These are phyloP conservation scores for Smittium culicis DNA, from an alignment of 371 early-diverging fungal genomes.

Conservation along the genomic window DNA sequence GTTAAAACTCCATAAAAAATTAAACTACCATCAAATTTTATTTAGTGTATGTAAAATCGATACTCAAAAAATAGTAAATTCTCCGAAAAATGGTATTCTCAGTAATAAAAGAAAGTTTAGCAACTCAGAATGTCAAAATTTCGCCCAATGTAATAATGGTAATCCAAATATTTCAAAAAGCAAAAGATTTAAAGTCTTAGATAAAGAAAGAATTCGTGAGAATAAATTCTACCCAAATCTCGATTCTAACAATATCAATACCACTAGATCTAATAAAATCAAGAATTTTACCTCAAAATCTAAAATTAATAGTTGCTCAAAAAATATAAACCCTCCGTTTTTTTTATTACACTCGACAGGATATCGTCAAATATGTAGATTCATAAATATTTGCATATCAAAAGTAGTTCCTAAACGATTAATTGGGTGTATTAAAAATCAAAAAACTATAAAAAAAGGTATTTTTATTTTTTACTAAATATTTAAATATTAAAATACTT, in stretches of 20 bases:
- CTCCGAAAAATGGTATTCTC: too few species aligned
- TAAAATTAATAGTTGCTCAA: too few species aligned
- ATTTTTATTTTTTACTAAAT: neutral
- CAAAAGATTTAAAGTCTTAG: too few species aligned
- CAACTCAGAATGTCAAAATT: too few species aligned
- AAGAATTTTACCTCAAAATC: too few species aligned
- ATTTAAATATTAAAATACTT: neutral
- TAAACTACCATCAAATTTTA: constrained; percentile 20
- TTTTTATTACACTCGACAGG: constrained; percentile 9
- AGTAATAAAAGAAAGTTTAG: too few species aligned
- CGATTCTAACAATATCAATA: constrained; percentile 4
- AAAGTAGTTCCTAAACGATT: constrained; percentile 24
- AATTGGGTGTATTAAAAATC: constrained; percentile 24
- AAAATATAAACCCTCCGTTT: neutral
- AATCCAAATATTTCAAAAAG: too few species aligned
- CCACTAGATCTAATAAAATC: too few species aligned
- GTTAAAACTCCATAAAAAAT: constrained; percentile 20
- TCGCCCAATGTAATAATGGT: too few species aligned
- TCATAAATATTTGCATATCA: constrained; percentile 23
- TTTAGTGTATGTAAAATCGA: constrained; percentile 18
- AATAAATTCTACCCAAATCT: too few species aligned
- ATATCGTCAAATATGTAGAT: constrained; percentile 21
- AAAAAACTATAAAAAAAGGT: constrained; percentile 16
- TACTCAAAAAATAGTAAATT: too few species aligned
- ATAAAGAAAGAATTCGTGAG: too few species aligned